Base-by-base conservation (phyloP, 495 filamentous ascomycete genomes). In the Neurospora africana region DNA sequence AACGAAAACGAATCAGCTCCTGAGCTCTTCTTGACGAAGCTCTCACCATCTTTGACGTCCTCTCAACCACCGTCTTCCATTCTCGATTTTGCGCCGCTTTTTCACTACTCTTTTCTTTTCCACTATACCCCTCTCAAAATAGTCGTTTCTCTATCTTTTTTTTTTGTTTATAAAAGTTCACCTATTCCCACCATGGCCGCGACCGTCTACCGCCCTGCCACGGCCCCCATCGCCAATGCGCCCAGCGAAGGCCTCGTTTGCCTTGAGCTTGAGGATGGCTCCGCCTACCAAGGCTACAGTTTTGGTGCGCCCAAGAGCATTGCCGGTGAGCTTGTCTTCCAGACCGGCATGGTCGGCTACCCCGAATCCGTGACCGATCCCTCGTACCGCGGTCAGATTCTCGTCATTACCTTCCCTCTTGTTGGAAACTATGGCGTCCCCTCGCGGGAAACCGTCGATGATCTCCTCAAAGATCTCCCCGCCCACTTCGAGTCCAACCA, bases 351-450 rank as follows among this genome's bases (percentile, higher is more conserved):
- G 95, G 95, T 99, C 71, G 95, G 95, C 73, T 99, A 99, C 79
- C 94, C 95, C 38, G 95, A 99, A 84, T 97, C 95, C 67, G 89
- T 99, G 89, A 98, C 95, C 78, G 96, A 98, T 77, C 96, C 96
- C 43, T 98, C 95, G 38, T 99, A 99, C 87, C 94, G 96, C 75
- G 96, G 96, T 65, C 96, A 99, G 84, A 98, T 98, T 72, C 85
- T 97, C 77, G 95, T 98, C 77, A 97, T 99, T 86, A 99, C 96
- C 69, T 93, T 97, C 80, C 96, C 96, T n/a, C 84, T 99, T 74
- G 97, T 99, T 81, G 96, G 96, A 75, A 99, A 99, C 85, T 99
- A 99, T 82, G 95, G 92, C 73, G 95, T 98, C 13, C 95, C 95
- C 33, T 92, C 92, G 1, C 86, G 94, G 73, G 91, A 95, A 39